A percentile compares a stretch with the other conserved stretches of the same genome.
Conservation (phyloP, 75 land plant species). For the Adiantum capillusveneris region DNA sequence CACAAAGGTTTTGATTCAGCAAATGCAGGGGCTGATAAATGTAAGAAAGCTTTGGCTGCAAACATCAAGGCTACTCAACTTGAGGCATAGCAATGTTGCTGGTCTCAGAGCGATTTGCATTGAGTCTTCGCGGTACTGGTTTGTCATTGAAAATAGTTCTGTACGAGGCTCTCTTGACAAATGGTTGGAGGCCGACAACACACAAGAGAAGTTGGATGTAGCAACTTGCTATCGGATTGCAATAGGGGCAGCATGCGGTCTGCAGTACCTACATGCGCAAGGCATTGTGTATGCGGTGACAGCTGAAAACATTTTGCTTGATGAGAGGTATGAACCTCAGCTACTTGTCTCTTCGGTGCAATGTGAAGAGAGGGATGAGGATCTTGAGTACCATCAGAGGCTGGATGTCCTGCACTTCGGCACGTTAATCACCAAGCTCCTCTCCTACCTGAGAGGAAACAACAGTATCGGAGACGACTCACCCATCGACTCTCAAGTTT, state of each 20-base stretch:
- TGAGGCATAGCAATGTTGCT: constrained; percentile 2
- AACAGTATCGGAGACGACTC: not conserved
- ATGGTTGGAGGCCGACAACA: not conserved
- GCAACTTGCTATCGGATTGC: not conserved
- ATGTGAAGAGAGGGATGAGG: not conserved
- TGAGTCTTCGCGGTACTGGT: not conserved
- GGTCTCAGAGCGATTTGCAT: not conserved
- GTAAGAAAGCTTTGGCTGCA: not conserved
- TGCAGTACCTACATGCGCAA: constrained; percentile 5
- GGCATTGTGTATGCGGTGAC: not conserved
- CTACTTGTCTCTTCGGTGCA: not conserved
- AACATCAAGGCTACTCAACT: not conserved
- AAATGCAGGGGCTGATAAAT: not conserved
- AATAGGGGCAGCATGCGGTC: not conserved
- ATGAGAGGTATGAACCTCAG: constrained; percentile 1
- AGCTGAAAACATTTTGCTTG: constrained; percentile 1
- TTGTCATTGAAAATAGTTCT: not conserved
- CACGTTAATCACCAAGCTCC: not conserved
- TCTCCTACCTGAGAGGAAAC: not conserved
- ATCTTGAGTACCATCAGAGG: not conserved
- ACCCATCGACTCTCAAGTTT: not conserved
- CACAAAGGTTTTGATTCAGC: not conserved
- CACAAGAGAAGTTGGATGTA: not conserved
- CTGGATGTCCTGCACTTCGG: constrained; percentile 1
- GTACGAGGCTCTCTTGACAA: not conserved